A percentile compares a stretch with the other conserved stretches of the same genome.
Conservation (phyloP, 305 asterid species). For the Rubia peregrina region DNA sequence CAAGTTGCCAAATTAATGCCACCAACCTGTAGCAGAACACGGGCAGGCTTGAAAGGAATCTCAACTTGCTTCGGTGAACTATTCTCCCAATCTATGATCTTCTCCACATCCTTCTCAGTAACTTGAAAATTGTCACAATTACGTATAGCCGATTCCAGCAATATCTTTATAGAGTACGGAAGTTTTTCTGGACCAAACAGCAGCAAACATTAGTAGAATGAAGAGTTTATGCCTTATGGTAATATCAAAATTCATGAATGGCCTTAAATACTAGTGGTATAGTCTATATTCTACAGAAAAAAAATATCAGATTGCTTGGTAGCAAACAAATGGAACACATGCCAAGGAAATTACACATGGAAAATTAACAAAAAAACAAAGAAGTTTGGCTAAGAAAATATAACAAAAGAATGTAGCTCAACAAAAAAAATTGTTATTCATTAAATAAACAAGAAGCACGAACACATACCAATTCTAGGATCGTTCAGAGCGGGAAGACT, state of each 20-base stretch:
- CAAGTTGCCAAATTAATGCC: background rate
- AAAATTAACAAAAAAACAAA: background rate
- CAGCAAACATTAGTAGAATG: conserved; percentile 4
- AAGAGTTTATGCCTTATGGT: background rate
- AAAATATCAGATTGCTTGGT: background rate
- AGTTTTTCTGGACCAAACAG: conserved; percentile 50
- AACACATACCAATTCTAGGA: conserved; percentile 62
- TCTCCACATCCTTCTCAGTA: conserved; percentile 67
- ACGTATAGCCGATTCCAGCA: conserved; percentile 72
- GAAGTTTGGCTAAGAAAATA: background rate
- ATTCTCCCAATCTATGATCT: conserved; percentile 77
- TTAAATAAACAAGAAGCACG: background rate
- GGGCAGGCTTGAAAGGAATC: conserved; percentile 84
- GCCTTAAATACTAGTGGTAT: background rate
- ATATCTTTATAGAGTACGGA: conserved; percentile 66
- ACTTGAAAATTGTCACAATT: conserved; percentile 86
- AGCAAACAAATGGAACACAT: background rate
- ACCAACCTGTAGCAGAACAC: conserved; percentile 72
- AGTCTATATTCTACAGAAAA: background rate
- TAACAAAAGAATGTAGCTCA: background rate
- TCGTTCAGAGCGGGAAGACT: conserved; percentile 79
- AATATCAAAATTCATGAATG: background rate
- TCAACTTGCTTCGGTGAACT: conserved; percentile 84
- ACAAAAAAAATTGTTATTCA: background rate
- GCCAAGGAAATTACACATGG: background rate